Evolutionary conservation across 352 stramenopile species (phyloP).

Genomic region (Phytopythium cucurbitacearum): DNA sequence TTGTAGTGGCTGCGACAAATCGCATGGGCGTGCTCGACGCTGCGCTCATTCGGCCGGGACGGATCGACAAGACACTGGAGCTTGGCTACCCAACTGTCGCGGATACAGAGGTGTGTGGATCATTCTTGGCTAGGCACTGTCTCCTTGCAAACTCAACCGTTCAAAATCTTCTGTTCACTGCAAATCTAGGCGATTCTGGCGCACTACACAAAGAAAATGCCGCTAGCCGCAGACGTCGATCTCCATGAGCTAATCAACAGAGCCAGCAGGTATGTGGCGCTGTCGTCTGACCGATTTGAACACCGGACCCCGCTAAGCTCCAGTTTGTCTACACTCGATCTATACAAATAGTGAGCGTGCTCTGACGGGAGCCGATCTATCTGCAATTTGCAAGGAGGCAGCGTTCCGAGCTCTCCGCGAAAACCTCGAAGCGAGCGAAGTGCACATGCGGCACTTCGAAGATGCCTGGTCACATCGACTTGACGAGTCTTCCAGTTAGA

Average conservation of each 20-base stretch:
- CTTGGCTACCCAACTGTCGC: constrained; percentile 42
- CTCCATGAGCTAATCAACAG: constrained; percentile 32
- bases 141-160: neutral
- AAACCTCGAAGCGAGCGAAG: constrained; percentile 29
- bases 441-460: constrained; percentile 41
- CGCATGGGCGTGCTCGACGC: constrained; percentile 62
- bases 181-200: constrained; percentile 50
- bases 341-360: constrained; percentile 14
- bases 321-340: constrained; percentile 3
- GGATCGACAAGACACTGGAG: constrained; percentile 75
- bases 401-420: constrained; percentile 72
- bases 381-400: constrained; percentile 75
- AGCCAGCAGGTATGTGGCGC: constrained; percentile 25
- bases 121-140: neutral
- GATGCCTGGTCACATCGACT: constrained; percentile 41
- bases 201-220: constrained; percentile 68
- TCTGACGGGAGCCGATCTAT: constrained; percentile 64
- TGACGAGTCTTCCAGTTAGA: neutral
- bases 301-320: neutral
- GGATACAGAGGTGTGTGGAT: constrained; percentile 33
- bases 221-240: constrained; percentile 50
- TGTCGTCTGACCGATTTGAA: neutral
- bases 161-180: constrained; percentile 7
- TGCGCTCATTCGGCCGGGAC: constrained; percentile 65
- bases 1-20: constrained; percentile 78